Evolutionary conservation across 2,329 filamentous ascomycete species (phyloP), one percentile per base, ranked within the genome.

Genomic region (Graphiopsis chlorocephala): DNA sequence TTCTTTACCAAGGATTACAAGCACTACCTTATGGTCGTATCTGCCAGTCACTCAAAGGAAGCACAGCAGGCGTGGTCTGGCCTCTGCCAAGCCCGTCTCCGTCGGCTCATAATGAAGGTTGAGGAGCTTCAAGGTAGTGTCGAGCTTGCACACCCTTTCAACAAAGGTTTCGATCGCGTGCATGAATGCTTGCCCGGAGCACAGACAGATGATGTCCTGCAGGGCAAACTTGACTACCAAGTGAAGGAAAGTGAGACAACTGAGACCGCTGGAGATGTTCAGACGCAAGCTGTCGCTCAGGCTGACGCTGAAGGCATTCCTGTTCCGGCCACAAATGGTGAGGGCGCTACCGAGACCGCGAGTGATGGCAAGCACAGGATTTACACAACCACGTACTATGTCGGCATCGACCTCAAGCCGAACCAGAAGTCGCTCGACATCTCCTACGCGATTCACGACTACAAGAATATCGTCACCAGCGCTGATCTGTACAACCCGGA

Each of bases 1-100:
- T 99, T 99, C 78, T 99, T 99, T 79, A 96, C 93, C 0, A 78
- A 87, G 45, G 93, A 90, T 68, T 97, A 96, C 82, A 97, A 96
- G 77, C 97, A 98, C 77, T 99, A 98, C 76, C 87, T 99, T 62
- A 92, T 90, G 61, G 89, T 99, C 64, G 90, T 93, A 57, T 88
- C 92, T 17, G 89, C 92, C 1, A 93, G 92, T 76, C 90, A 86
- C 66, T 90, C 88, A 33, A 93, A 93, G 74, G 92, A 97, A 71
- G 88, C 90, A 1, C 91, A 96, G 73, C 89, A 92, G 63, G 85
- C 89, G 2, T 98, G 94, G 92, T 92, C 91, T 20, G 95, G 95
- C 45, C 88, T 94, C 61, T 92, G 99, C 4, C 92, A 98, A 77
- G 97, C 95, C 17, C 97, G 96, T 78, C 87, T 98, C 48, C 88